Base-by-base conservation (phyloP, 192 early-diverging fungal species). In the Coemansia sp. region DNA sequence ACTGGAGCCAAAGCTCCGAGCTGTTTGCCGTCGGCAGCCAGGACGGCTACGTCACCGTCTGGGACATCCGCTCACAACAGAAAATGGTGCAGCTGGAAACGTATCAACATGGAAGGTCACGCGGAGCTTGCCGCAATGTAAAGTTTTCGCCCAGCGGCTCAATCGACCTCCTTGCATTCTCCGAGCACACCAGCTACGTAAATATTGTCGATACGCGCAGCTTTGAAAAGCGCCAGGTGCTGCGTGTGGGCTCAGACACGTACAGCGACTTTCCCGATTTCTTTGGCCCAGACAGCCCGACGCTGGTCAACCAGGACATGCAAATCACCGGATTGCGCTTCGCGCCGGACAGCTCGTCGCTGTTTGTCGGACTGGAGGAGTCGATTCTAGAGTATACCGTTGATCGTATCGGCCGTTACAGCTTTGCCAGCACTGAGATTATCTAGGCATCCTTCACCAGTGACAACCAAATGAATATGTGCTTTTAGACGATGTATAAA, bases 1-100 rank as follows among this genome's bases (percentile, higher is more conserved):
- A 95, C 25, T 98, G 94, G 93, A 97, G 91, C 69, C 92, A 94
- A 55, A 80, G 87, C 14, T 93, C 91, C 1, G 91, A 94, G 58
- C 91, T 88, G 64, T 98, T 98, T 83, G 96, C 96, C 0, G 94
- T 98, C 1, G 94, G 94, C 10, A 94, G 88, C 73, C 93, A 95
- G 69, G 91, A 97, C 71, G 96, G 96, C 8, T 91, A 73, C 58
- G 92, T 94, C 7, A 89, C 85, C 44, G 91, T 98, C 0, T 98
- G 92, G 92, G 96, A 98, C 67, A 84, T 95, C 33, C 83, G 92
- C 19, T 82, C 81, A 44, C 88, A 81, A 27, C 82, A 89, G 21
- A 91, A 92, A 56, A 68, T 95, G 21, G 89, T 57, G 14, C 65
- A 68, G 44, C 67, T 79, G 30, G 85, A 62, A 85, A 91, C 69